Evolutionary conservation across 192 early-diverging fungal species (phyloP), one percentile per base, ranked within the genome.

Genomic region (Paraglomus occultum): DNA sequence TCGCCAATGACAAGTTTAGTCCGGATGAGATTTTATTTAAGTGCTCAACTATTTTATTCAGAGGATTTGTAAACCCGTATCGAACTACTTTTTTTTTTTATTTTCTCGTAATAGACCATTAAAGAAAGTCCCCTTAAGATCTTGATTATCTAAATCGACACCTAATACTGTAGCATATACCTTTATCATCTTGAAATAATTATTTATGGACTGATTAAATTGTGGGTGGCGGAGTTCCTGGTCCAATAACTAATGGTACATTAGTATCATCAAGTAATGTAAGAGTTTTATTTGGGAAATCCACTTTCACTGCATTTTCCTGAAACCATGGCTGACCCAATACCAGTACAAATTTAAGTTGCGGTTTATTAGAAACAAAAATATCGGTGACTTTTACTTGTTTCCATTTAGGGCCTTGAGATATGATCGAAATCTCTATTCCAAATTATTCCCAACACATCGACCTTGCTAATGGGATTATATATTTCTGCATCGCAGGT

Each of bases 311-410:
- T 38, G 43, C 23, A 60, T 60, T 60, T 60, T 12, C 23, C 58
- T 60, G 58, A 60, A 60, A 20, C 17, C 58, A 60, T 60, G 58
- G 58, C 23, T 12, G 23, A 60, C 58, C 58, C 43, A 60, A 60
- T 60, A 60, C 14, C 58, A 60, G 23, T 60, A 60, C 58, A 60
- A 20, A 39, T 60, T 12, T 23, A 60, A 60, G 10, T 60, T 60
- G n/a, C 7, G 17, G 58, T 60, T 60, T 60, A 60, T 60, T 60
- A 60, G 58, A 23, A 60, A 60, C 58, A 20, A 60, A 60, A 60
- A 60, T 60, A 60, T 60, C 58, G 5, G 14, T 60, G 40, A 60
- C 58, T 60, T 60, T 23, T 60, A 60, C 40, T 23, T 60, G 58
- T 39, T 60, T 60, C 58, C 17, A 60, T 60, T 60, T 60, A 60